Base-by-base conservation (phyloP, 345 rosid species). In the Eucalyptus regnans region DNA sequence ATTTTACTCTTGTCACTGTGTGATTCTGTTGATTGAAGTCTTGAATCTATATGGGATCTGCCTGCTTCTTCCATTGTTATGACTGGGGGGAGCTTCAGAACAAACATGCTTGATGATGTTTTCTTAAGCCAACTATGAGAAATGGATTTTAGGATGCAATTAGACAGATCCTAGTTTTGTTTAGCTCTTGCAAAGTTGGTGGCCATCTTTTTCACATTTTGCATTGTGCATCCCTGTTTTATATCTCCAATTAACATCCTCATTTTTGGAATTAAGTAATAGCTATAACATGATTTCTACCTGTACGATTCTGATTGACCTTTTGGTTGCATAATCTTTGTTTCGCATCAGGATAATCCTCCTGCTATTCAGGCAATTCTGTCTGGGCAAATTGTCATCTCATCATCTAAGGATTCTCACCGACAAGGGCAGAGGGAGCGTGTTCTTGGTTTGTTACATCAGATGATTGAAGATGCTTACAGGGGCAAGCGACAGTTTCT, bases 401-500 rank as follows among this genome's bases (percentile, higher is more conserved):
- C 95, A 81, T 94, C 95, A 64, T 91, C 93, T 48, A 94, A 92
- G 90, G 98, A 97, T 90, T 92, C 96, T 91, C 96, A 92, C 85
- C 94, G 95, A 88, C 98, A 91, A 87, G 99, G 97, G 86, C 98
- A 96, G 92, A 94, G 92, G 91, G 98, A 97, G 92, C 98, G 98
- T 86, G 94, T 98, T 89, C 96, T 97, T 93, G 97, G 94, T 86
- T 92, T 95, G 95, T 94, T 97, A 60, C 96, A 96, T 91, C 98
- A 96, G 94, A 97, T 97, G 98, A 95, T 97, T 93, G 96, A 97
- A 92, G 99, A 96, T 94, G 99, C 99, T 91, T 98, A 97, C 89
- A 95, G 44, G 95, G 97, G 99, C 93, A 97, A 96, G 95, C 92
- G 99, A 43, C 99, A 97, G 94, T 97, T 97, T 94, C 92, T 97